Evolutionary conservation across 371 early-diverging fungal species (phyloP), one percentile per base, ranked within the genome.

Genomic region (Massospora cicadina): DNA sequence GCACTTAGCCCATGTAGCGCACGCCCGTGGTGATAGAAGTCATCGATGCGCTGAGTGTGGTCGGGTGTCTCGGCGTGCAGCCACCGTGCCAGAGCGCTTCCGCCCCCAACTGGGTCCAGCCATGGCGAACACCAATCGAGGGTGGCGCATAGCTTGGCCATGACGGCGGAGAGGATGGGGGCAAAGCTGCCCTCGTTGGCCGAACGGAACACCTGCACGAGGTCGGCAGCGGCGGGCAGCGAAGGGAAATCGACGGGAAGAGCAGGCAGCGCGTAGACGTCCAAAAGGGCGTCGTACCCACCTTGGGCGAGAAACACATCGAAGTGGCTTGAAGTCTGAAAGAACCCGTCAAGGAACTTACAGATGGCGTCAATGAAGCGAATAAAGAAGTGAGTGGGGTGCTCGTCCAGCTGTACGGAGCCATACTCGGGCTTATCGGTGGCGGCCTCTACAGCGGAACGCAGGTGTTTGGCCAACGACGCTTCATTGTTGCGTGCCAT

Each of bases 281-380:
- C 69, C 31, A 91, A 64, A 2, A 93, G 65, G 21, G 81, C 69
- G 43, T 81, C 77, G 7, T 85, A 70, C 7, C 90, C 89, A n/a
- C 77, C 82, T 24, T 77, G 74, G 63, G 81, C 77, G 53, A 88
- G 74, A 68, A 92, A 88, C 23, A 88, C 88, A 29, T 80, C 77
- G 33, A 81, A 79, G 66, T 89, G 90, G 13, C 78, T 65, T 7
- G 55, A 43, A 29, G 77, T 89, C 65, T 89, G 88, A 69, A 94
- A 89, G 23, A 91, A 71, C 1, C 92, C 92, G 66, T 92, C 92
- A 26, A 91, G 71, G 66, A 92, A 91, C 79, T 83, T 2, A 28
- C 27, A 32, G 25, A 33, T 56, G 33, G 30, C 5, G 13, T 57
- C 73, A 64, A 76, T 76, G 32, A 70, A 71, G 1, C 73, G 65